These are phyloP conservation scores for Xylaria sp. DNA, from an alignment of 2,329 filamentous ascomycete species.

Conservation along the genomic window DNA sequence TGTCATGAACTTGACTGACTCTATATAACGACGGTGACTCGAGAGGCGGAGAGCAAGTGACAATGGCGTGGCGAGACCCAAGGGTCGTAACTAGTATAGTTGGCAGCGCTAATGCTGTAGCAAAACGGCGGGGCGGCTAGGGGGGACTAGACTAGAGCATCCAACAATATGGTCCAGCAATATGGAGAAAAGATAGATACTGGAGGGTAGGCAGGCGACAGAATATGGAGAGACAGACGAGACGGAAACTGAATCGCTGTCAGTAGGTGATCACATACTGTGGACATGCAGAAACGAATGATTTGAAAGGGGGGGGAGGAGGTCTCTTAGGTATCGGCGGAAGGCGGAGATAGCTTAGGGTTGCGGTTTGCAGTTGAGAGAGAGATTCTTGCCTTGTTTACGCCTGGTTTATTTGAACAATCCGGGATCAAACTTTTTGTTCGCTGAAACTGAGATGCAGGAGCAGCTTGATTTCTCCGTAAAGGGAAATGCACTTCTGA, in stretches of 20 bases:
- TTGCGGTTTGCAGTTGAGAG: not conserved
- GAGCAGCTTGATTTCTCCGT: not conserved
- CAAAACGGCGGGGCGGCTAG: not conserved
- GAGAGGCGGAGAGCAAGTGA: constrained; percentile 12
- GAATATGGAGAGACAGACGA: not conserved
- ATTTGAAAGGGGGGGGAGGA: too few species aligned
- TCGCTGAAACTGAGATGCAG: not conserved
- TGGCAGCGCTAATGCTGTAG: constrained; percentile 11
- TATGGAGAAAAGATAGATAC: not conserved
- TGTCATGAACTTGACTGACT: not conserved
- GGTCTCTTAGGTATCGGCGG: not conserved
- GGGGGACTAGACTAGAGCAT: not conserved
- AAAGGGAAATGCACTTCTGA: not conserved
- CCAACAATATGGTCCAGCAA: too few species aligned
- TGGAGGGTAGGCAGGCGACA: not conserved
- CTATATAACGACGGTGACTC: not conserved
- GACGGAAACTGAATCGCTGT: not conserved
- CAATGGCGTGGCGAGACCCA: constrained; percentile 10
- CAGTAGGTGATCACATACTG: not conserved
- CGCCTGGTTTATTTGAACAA: not conserved
- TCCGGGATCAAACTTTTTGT: not conserved
- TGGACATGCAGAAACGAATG: not conserved
- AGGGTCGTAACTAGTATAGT: constrained; percentile 16
- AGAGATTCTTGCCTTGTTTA: not conserved
- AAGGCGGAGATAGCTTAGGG: not conserved